These are phyloP conservation scores for Clarireedia monteithiana DNA, from an alignment of 2,329 filamentous ascomycete species.

Conservation along the genomic window DNA sequence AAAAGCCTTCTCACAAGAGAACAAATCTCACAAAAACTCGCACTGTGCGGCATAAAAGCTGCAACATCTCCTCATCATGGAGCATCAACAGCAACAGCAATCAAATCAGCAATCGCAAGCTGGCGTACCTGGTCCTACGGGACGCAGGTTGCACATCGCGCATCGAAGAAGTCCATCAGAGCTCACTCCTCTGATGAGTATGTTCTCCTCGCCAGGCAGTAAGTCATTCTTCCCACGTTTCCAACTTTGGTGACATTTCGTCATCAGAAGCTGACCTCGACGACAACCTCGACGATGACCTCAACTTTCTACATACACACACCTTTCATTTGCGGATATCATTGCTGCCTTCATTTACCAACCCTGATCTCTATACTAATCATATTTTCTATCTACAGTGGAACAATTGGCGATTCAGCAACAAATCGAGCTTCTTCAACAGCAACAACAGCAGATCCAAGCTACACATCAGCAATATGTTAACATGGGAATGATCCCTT, in stretches of 20 bases:
- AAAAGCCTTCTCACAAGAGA: slow-evolving; percentile 4
- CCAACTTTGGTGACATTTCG: slow-evolving; percentile 16
- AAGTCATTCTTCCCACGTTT: slow-evolving; percentile 34
- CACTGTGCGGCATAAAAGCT: background rate
- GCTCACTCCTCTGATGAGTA: slow-evolving; percentile 95
- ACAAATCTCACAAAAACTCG: slow-evolving; percentile 8
- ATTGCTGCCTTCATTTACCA: background rate
- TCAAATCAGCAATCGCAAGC: slow-evolving; percentile 44
- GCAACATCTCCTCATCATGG: slow-evolving; percentile 33
- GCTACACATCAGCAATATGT: slow-evolving; percentile 96
- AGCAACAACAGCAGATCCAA: slow-evolving; percentile 96
- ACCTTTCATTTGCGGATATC: background rate
- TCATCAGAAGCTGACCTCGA: slow-evolving; percentile 16
- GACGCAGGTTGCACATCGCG: slow-evolving; percentile 91
- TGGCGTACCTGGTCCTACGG: slow-evolving; percentile 64
- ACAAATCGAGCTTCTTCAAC: slow-evolving; percentile 94
- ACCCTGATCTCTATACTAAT: background rate
- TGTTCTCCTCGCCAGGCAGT: slow-evolving; percentile 56
- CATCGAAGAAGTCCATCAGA: slow-evolving; percentile 96
- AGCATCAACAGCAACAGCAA: slow-evolving; percentile 30
- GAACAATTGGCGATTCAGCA: slow-evolving; percentile 97
- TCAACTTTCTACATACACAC: background rate
- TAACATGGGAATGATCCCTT: slow-evolving; percentile 90
- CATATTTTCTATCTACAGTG: slow-evolving; percentile 48
- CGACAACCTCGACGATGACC: background rate